phyloP scores from a whole-genome alignment of 495 filamentous ascomycete species.

The Penicillium odoratum region DNA sequence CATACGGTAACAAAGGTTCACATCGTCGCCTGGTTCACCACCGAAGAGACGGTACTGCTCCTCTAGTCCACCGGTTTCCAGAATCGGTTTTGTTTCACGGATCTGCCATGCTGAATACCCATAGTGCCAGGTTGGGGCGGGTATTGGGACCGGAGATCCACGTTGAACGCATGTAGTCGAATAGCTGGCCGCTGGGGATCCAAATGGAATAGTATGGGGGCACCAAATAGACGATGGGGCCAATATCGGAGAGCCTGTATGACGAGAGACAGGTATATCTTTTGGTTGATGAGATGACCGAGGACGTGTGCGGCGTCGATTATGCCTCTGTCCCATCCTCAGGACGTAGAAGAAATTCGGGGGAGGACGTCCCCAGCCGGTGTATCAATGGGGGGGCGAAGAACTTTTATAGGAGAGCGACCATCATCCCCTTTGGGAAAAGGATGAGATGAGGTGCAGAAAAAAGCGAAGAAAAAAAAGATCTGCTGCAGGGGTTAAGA shows the following conservation, averaged over 20 bases:
- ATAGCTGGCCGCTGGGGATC: constrained; percentile 10
- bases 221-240: constrained; percentile 18
- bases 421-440: constrained; percentile 41
- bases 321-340: constrained; percentile 52
- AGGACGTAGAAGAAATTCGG: neutral
- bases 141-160: constrained; percentile 21
- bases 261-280: constrained; percentile 8
- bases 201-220: constrained; percentile 8
- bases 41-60: constrained; percentile 48
- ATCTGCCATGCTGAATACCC: constrained; percentile 41
- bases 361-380: constrained; percentile 11
- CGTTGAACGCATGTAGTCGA: constrained; percentile 22
- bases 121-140: constrained; percentile 47
- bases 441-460: constrained; percentile 46
- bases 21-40: constrained; percentile 49
- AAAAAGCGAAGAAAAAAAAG: constrained; percentile 11
- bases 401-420: constrained; percentile 34
- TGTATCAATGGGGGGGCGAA: constrained; percentile 5
- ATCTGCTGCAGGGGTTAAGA: constrained; percentile 18
- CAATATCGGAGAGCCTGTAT: constrained; percentile 11
- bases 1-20: constrained; percentile 48
- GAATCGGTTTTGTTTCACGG: constrained; percentile 28
- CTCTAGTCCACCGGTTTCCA: constrained; percentile 30
- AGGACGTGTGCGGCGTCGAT: constrained; percentile 48
- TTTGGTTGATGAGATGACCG: constrained; percentile 38